phyloP scores from a whole-genome alignment of 441 rosid species.

The Syzygium syzygioides region DNA sequence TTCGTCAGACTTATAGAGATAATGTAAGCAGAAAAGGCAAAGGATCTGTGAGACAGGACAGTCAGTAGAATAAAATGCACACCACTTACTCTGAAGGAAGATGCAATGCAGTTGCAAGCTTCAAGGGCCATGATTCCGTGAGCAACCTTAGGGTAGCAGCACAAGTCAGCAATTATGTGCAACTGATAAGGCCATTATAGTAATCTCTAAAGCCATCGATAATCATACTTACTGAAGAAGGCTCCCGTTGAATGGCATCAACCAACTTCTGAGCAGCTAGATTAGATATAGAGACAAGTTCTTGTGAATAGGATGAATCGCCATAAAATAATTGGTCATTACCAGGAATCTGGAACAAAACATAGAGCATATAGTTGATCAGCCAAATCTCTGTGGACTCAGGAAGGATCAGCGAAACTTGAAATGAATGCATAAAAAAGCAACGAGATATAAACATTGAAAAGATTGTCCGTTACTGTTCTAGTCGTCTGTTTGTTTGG shows the following conservation, averaged over 20 bases:
- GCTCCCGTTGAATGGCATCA: slow-evolving; percentile 50
- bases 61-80: neutral
- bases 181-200: neutral
- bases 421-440: neutral
- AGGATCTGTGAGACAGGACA: neutral
- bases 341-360: slow-evolving; percentile 39
- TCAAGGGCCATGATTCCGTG: slow-evolving; percentile 83
- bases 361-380: neutral
- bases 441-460: neutral
- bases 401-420: neutral
- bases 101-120: slow-evolving; percentile 78
- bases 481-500: neutral
- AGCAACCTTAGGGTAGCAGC: slow-evolving; percentile 34
- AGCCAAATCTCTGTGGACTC: neutral
- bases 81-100: slow-evolving; percentile 50
- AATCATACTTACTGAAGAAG: slow-evolving; percentile 43
- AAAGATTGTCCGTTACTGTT: neutral
- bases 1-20: neutral
- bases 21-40: neutral
- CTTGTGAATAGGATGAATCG: slow-evolving; percentile 50
- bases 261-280: slow-evolving; percentile 41
- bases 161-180: slow-evolving; percentile 10
- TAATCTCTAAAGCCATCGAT: neutral
- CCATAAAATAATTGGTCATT: slow-evolving; percentile 61
- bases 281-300: slow-evolving; percentile 39